Base-by-base conservation (phyloP, 768 basidiomycete genomes). In the Tylopilus vinaceipallidus region DNA sequence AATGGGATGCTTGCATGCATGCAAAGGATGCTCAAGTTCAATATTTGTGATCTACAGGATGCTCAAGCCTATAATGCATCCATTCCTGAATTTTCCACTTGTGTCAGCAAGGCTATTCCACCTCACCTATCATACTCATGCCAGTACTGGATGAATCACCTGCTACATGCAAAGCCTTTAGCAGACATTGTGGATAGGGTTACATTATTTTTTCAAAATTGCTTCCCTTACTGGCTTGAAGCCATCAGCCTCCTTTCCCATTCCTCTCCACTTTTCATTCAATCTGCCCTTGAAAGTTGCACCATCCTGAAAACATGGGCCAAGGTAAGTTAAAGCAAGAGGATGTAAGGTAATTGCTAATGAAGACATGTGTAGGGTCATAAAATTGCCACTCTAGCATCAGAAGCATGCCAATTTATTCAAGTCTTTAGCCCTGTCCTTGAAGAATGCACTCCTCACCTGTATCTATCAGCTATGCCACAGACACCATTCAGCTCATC, bases 201-300 rank as follows among this genome's bases (percentile, higher is more conserved):
- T 8, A 41, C 39, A 6, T 27, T 19, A 19, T 55, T 47, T 29
- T 52, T 52, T 29, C 52, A 45, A 24, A 14, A 34, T 9, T 45
- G n/a, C 23, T 44, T 45, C 12, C 38, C n/a, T n/a, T n/a, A n/a
- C n/a, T n/a, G n/a, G n/a, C n/a, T n/a, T n/a, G n/a, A n/a, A n/a
- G n/a, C n/a, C 50, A 29, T 39, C 48, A 37, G 46, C 42, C 45
- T 23, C 26, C n/a, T n/a, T n/a, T n/a, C n/a, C n/a, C n/a, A n/a
- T n/a, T n/a, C n/a, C n/a, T n/a, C n/a, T n/a, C n/a, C n/a, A n/a
- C n/a, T 30, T 7, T 29, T 19, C 16, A 40, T 40, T 8, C 23
- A 20, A 30, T 29, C 38, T 34, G 38, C 43, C 19, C 1, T 32
- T 32, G 17, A 51, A 16, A 45, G 29, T 9, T 52, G 45, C 16